phyloP scores from a whole-genome alignment of 225 moss, liverwort and hornwort genomes.

The Physcomitrellopsis africana region DNA sequence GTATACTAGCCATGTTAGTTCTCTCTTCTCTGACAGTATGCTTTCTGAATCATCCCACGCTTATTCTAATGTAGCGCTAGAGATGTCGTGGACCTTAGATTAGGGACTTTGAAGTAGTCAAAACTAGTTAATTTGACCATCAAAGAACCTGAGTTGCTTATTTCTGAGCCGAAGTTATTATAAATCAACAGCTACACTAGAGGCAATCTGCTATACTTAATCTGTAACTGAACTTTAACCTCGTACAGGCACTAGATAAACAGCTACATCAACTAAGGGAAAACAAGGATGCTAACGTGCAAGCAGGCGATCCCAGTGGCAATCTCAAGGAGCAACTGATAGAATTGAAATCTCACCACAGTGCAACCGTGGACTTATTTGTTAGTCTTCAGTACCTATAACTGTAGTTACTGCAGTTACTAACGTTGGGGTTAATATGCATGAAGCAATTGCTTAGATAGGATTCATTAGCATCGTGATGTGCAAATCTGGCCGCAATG shows the following conservation, averaged over 20 bases:
- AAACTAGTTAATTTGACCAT: slow-evolving; percentile 25
- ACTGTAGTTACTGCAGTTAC: background rate
- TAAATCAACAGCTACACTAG: slow-evolving; percentile 6
- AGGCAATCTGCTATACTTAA: slow-evolving; percentile 14
- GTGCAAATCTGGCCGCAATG: slow-evolving; percentile 7
- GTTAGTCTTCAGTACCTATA: slow-evolving; percentile 30
- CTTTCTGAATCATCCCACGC: slow-evolving; percentile 1
- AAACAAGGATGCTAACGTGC: slow-evolving; percentile 45
- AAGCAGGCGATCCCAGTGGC: slow-evolving; percentile 37
- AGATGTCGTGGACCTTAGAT: slow-evolving; percentile 7
- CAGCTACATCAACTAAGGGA: slow-evolving; percentile 45
- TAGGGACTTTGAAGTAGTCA: slow-evolving; percentile 27
- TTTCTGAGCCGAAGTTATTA: background rate
- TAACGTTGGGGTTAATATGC: background rate
- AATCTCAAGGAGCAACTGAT: slow-evolving; percentile 49
- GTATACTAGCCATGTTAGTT: slow-evolving; percentile 19
- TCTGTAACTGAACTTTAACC: slow-evolving; percentile 16
- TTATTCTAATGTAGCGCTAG: slow-evolving; percentile 9
- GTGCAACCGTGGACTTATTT: slow-evolving; percentile 48
- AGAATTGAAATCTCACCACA: slow-evolving; percentile 55
- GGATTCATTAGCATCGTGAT: background rate
- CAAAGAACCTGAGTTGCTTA: background rate
- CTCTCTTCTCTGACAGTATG: slow-evolving; percentile 26
- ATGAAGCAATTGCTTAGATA: slow-evolving; percentile 7
- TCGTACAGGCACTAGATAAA: slow-evolving; percentile 44